Conservation (phyloP, 2,329 filamentous ascomycete genomes). For the Fonsecaea monophora region DNA sequence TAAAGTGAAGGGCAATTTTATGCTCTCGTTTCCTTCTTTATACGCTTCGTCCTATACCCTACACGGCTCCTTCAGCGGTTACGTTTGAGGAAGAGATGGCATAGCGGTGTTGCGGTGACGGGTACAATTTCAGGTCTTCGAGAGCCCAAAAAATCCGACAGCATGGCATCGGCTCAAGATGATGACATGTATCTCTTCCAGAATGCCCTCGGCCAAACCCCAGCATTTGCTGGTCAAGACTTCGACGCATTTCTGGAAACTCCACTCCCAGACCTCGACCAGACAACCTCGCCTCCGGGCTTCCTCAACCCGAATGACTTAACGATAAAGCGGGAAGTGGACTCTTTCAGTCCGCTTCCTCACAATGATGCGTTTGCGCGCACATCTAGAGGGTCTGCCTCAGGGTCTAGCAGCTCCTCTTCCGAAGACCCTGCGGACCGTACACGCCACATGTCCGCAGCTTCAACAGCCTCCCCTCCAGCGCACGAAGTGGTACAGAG, state of each 20-base stretch:
- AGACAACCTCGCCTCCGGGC: constrained; percentile 41
- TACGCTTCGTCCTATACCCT: neutral
- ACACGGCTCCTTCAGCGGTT: neutral
- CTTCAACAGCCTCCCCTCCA: constrained; percentile 50
- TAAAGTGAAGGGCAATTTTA: neutral
- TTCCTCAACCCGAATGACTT: constrained; percentile 41
- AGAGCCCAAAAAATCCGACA: neutral
- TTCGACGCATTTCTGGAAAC: constrained; percentile 52
- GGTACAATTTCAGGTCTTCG: neutral
- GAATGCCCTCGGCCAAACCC: constrained; percentile 47
- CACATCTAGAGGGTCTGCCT: constrained; percentile 54
- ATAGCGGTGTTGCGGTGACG: constrained; percentile 12
- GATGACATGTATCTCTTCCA: constrained; percentile 54
- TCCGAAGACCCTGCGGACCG: constrained; percentile 52
- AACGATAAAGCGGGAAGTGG: constrained; percentile 35
- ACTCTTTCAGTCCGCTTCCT: constrained; percentile 41
- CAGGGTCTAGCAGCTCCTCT: constrained; percentile 53
- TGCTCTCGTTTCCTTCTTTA: neutral
- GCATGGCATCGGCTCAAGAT: constrained; percentile 44
- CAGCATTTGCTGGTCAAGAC: constrained; percentile 48
- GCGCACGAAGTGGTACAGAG: constrained; percentile 46
- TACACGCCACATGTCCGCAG: constrained; percentile 50
- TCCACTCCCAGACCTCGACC: constrained; percentile 44
- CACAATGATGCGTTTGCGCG: constrained; percentile 41
- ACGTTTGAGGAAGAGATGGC: constrained; percentile 27